Base-by-base conservation (phyloP, 371 early-diverging fungal genomes). In the Apophysomyces sp. region DNA sequence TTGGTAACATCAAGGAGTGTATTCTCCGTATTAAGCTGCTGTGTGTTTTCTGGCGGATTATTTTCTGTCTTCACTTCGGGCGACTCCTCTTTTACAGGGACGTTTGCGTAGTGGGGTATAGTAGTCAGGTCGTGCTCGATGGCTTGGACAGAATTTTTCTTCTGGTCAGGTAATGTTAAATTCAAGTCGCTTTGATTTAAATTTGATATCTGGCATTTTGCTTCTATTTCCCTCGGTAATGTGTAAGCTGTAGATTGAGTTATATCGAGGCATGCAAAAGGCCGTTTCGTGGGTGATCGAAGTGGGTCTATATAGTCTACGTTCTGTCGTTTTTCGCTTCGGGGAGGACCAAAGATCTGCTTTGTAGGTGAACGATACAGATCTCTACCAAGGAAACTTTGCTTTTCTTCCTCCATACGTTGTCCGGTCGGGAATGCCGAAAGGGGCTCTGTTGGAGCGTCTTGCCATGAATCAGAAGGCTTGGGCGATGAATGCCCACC, bases 391-490 rank as follows among this genome's bases (percentile, higher is more conserved):
- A 21, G 21, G 3, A 44, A 21, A 21, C 21, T 44, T 21, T 16
- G 24, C 21, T 44, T 44, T 44, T 44, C 49, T 5, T 44, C 49
- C 0, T 44, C 49, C 21, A 44, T 21, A 21, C 49, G 49, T 9
- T 44, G 49, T 18, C 18, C 21, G 16, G 49, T 44, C 18, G 49
- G 18, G 24, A 44, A 9, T 9, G 49, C 21, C 49, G 49, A 44
- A 3, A 44, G 21, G 0, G 49, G 49, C 13, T 58, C 58, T 11
- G 58, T 58, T 9, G 58, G 28, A 16, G 58, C 58, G 30, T 58
- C 58, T 24, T 34, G 58, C 58, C 39, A 58, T 39, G 58, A 39
- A 41, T 27, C 29, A 16, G 49, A 44, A 44, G 49, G 49, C 24
- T 44, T 44, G 8, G 39, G 44, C 36, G 58, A 29, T 15, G 40